Conservation (phyloP, 352 stramenopile genomes). For the Pythium biforme region DNA sequence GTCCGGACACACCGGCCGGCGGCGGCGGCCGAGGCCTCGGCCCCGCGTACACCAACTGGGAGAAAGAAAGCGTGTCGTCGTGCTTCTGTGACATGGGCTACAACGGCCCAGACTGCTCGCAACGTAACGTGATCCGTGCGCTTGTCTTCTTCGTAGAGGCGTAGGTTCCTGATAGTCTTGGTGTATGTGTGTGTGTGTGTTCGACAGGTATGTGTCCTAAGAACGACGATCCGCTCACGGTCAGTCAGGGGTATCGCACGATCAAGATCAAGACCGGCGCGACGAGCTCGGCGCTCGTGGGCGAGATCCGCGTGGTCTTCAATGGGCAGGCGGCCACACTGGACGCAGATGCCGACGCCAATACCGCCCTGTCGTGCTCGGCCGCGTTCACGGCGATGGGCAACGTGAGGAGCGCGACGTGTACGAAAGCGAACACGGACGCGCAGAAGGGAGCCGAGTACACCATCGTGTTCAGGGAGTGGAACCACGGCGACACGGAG, state of each 20-base stretch:
- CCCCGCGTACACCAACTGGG: constrained; percentile 81
- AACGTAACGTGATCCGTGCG: constrained; percentile 34
- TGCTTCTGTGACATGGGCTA: constrained; percentile 87
- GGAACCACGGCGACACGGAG: constrained; percentile 53
- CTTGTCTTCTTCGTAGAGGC: not conserved
- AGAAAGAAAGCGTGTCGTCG: constrained; percentile 69
- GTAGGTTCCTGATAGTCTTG: not conserved
- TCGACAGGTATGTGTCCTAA: constrained; percentile 77
- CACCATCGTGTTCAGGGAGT: constrained; percentile 68
- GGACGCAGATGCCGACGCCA: constrained; percentile 32
- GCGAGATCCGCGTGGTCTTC: constrained; percentile 46
- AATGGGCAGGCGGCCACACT: constrained; percentile 47
- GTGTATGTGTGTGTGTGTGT: not conserved
- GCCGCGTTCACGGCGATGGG: constrained; percentile 42
- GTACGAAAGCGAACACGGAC: constrained; percentile 35
- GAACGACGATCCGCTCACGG: constrained; percentile 84
- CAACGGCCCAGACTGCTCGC: constrained; percentile 81
- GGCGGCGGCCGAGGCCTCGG: constrained; percentile 43
- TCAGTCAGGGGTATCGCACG: constrained; percentile 52
- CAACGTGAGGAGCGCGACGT: constrained; percentile 43
- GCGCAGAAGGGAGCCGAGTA: constrained; percentile 55
- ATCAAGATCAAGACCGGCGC: constrained; percentile 57
- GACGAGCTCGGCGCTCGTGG: constrained; percentile 28
- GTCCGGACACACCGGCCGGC: constrained; percentile 36
- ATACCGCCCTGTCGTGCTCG: constrained; percentile 36